Conservation (phyloP, 805 yeast genomes). For the Lachancea dasiensis region DNA sequence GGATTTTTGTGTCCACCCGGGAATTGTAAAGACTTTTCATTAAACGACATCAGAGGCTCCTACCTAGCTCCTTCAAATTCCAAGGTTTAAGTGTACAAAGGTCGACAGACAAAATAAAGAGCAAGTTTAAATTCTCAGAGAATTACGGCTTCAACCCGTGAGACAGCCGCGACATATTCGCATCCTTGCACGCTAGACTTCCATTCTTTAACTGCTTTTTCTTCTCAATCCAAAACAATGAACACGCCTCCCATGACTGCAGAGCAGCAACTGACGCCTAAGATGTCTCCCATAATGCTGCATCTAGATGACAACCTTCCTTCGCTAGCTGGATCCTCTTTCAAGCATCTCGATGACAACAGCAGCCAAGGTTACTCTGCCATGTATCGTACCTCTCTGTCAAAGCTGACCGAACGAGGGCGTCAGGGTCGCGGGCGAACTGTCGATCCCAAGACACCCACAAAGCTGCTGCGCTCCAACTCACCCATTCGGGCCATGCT, state of each 20-base stretch:
- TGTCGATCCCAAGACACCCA: conserved; percentile 14
- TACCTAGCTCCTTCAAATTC: too few relatives aligned
- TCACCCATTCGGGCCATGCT: conserved; percentile 26
- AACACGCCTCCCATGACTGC: conserved; percentile 27
- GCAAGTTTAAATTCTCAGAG: too few relatives aligned
- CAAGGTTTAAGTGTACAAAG: too few relatives aligned
- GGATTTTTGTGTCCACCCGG: too few relatives aligned
- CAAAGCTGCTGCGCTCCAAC: conserved; percentile 20
- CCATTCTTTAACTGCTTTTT: conserved; percentile 3
- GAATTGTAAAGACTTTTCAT: too few relatives aligned
- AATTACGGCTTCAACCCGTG: too few relatives aligned
- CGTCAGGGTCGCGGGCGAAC: conserved; percentile 8
- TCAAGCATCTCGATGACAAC: conserved; percentile 23
- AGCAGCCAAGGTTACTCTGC: conserved; percentile 11
- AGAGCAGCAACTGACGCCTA: conserved; percentile 26
- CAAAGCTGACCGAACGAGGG: conserved; percentile 24
- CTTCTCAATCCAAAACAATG: conserved; percentile 9
- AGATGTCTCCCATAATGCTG: conserved; percentile 25
- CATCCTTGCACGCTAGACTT: conserved; percentile 6
- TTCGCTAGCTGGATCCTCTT: conserved; percentile 26
- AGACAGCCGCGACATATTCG: too few relatives aligned
- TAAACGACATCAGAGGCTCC: too few relatives aligned
- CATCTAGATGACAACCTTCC: conserved; percentile 23
- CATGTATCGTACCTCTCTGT: conserved; percentile 29
- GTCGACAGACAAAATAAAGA: not conserved